Evolutionary conservation across 305 asterid genomes (phyloP).

Genomic region (Andrographis paniculata): DNA sequence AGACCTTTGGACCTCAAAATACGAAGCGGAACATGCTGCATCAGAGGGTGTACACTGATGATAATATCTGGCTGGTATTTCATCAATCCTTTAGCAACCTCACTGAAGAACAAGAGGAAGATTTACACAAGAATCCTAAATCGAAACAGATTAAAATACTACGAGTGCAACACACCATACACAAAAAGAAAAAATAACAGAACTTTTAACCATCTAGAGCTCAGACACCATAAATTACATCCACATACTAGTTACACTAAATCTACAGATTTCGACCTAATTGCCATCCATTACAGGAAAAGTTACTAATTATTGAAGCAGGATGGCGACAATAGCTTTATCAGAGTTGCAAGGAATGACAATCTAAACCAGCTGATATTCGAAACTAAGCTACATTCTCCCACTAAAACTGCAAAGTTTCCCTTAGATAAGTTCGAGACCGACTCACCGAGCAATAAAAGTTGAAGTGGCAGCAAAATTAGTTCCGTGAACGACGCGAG

Average conservation of each 20-base stretch:
- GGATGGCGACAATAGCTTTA: slow-evolving; percentile 1
- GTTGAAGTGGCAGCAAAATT: slow-evolving; percentile 96
- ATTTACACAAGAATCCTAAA: slow-evolving; percentile 12
- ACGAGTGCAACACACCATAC: neutral
- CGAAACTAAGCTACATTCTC: neutral
- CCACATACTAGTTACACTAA: neutral
- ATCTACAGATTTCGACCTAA: slow-evolving; percentile 2
- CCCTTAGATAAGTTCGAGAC: slow-evolving; percentile 1
- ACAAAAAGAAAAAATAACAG: too few species aligned
- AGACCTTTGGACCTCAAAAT: slow-evolving; percentile 85
- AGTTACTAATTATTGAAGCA: neutral
- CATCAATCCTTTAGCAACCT: slow-evolving; percentile 93
- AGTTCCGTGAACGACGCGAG: slow-evolving; percentile 80
- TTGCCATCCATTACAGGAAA: slow-evolving; percentile 9
- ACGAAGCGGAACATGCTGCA: slow-evolving; percentile 98
- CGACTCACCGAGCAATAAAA: slow-evolving; percentile 81
- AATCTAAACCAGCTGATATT: neutral
- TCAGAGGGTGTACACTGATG: slow-evolving; percentile 93
- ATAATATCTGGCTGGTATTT: slow-evolving; percentile 90
- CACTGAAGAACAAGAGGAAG: slow-evolving; percentile 38
- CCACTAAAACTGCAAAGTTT: neutral
- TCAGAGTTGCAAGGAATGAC: neutral
- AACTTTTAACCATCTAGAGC: too few species aligned
- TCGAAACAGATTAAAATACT: neutral
- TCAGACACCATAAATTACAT: too few species aligned